phyloP scores from a whole-genome alignment of 495 filamentous ascomycete genomes.

The Trichoderma gamsii region DNA sequence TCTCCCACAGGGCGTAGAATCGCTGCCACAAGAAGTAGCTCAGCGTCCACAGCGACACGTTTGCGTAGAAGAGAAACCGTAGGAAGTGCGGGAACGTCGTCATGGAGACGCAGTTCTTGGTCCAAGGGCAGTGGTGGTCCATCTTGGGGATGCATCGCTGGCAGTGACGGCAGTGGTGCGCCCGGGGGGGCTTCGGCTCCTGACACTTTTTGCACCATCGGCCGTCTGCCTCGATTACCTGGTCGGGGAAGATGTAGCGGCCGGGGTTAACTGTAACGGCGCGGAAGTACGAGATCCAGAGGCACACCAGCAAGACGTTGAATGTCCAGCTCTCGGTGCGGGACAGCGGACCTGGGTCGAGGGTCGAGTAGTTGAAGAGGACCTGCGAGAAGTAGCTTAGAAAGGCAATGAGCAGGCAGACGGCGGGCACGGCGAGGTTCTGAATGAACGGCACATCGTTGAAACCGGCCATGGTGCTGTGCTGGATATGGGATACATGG shows the following conservation, averaged over 20 bases:
- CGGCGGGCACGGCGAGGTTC: constrained; percentile 59
- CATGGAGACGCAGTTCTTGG: constrained; percentile 84
- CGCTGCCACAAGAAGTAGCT: constrained; percentile 56
- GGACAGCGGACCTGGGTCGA: constrained; percentile 63
- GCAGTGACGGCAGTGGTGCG: constrained; percentile 91
- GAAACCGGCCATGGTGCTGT: constrained; percentile 15
- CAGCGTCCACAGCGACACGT: constrained; percentile 56
- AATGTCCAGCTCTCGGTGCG: constrained; percentile 57
- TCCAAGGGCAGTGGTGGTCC: constrained; percentile 99
- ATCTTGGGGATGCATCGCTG: constrained; percentile 88
- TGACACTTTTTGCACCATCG: constrained; percentile 85
- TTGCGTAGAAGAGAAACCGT: constrained; percentile 77
- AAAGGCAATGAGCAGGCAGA: constrained; percentile 63
- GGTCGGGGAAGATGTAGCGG: constrained; percentile 37
- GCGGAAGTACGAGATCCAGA: constrained; percentile 75
- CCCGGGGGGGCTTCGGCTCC: constrained; percentile 72
- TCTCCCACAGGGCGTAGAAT: constrained; percentile 55
- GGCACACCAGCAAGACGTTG: constrained; percentile 63
- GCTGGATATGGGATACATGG: background rate
- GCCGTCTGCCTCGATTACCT: constrained; percentile 11
- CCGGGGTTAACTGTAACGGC: constrained; percentile 78
- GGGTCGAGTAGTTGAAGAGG: constrained; percentile 59
- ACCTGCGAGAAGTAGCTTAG: constrained; percentile 80
- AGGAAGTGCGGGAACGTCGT: constrained; percentile 85
- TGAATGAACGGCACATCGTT: constrained; percentile 28